Base-by-base conservation (phyloP, 257 asterid genomes). In the Leptodermis oblonga region DNA sequence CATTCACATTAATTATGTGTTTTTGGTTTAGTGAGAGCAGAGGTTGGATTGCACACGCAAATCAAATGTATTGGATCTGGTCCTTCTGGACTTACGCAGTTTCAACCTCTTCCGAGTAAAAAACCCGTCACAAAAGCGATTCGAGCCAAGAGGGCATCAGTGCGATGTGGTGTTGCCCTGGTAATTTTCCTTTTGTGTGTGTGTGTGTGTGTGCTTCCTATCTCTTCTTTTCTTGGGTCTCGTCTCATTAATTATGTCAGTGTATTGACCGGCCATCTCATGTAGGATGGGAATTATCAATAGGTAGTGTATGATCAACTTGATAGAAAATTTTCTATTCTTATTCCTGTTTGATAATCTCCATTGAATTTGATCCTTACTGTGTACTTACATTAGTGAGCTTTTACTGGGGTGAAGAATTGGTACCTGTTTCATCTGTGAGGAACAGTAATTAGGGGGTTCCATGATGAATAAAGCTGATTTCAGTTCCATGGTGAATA, bases 101-200 rank as follows among this genome's bases (percentile, higher is more conserved):
- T 69, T 72, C 84, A 63, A 51, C 81, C 82, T 70, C 75, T 76
- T 67, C 76, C 59, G 46, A 75, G 71, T 28, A 73, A 74, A 77
- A 56, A 64, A 51, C 74, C 25, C 34, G 45, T 76, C 43, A 46
- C 36, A 17, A 33, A 9, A 64, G 54, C 74, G 72, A 62, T 62
- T 34, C 79, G 70, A 51, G 71, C 33, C 70, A 78, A 77, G 62
- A 83, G 52, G 68, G 59, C 84, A 65, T 82, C 89, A 30, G 26
- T 84, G 25, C 81, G 82, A 65, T 86, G 91, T 78, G 69, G 83
- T 74, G 83, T 89, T 76, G 80, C 91, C 70, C 76, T 86, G 95
- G 95, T 90, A 87, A 80, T 71, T 51, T 53, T 53, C 41, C 33
- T 51, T 76, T 62, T 11, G n/a, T n/a, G n/a, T n/a, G n/a, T n/a